Percentiles rank a stretch among this genome's conserved stretches.
Evolutionary conservation across 2,329 filamentous ascomycete genomes (phyloP).

Genomic region (Ascochyta pisi): DNA sequence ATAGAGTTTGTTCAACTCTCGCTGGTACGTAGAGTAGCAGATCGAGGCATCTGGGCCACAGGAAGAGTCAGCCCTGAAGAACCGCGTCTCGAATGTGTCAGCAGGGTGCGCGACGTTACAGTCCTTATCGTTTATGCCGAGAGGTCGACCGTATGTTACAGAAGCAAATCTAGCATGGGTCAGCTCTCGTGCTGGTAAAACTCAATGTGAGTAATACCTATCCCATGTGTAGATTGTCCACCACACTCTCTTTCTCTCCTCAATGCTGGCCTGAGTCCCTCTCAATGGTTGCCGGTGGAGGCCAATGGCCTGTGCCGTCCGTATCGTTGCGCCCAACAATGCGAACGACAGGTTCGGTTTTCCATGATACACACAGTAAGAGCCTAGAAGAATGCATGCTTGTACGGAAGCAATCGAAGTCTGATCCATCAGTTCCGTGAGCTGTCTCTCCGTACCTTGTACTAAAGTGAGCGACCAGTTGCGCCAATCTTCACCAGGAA

Average conservation of each 20-base stretch:
- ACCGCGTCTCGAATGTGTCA: conserved; percentile 43
- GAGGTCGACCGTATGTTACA: conserved; percentile 51
- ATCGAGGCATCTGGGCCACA: background rate
- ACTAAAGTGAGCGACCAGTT: conserved; percentile 25
- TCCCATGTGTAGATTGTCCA: conserved; percentile 56
- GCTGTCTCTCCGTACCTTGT: conserved; percentile 41
- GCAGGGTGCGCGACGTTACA: conserved; percentile 48
- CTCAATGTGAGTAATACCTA: background rate
- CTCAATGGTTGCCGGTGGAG: conserved; percentile 40
- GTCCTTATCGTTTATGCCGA: conserved; percentile 53
- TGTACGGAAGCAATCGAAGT: conserved; percentile 49
- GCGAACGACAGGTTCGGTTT: conserved; percentile 51
- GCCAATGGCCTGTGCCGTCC: conserved; percentile 46
- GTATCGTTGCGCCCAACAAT: conserved; percentile 49
- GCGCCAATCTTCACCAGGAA: conserved; percentile 20
- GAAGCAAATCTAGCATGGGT: conserved; percentile 43
- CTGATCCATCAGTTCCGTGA: conserved; percentile 53
- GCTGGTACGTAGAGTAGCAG: conserved; percentile 26
- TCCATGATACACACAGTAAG: conserved; percentile 53
- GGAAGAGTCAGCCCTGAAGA: conserved; percentile 22
- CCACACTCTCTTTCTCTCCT: conserved; percentile 51
- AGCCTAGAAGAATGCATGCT: conserved; percentile 50
- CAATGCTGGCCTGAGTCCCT: conserved; percentile 32
- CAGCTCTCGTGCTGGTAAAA: background rate
- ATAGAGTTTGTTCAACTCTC: conserved; percentile 40